Percentiles rank a stretch among this genome's conserved stretches.
Evolutionary conservation across 140 eudicot species (phyloP).

Genomic region (Anethum foeniculum): DNA sequence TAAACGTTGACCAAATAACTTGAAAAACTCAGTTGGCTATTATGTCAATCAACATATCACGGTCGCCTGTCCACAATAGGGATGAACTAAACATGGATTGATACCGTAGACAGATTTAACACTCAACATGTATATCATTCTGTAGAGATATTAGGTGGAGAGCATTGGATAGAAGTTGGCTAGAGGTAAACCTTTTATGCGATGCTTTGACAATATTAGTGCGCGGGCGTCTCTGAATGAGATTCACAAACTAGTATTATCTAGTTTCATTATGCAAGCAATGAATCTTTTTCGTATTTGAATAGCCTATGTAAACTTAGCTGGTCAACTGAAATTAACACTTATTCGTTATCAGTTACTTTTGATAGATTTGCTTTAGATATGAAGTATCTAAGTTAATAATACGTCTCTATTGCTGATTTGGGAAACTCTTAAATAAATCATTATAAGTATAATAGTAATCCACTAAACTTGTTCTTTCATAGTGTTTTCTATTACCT

Average conservation of each 20-base stretch:
- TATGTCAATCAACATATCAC: background rate
- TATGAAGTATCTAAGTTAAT: background rate
- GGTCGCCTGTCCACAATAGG: background rate
- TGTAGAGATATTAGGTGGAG: background rate
- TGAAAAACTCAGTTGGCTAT: background rate
- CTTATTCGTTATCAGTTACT: background rate
- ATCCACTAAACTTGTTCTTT: too few species aligned
- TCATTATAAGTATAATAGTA: too few species aligned
- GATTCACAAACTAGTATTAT: background rate
- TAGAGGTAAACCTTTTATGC: background rate
- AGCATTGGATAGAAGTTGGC: background rate
- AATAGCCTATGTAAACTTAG: background rate
- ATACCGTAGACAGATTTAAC: background rate
- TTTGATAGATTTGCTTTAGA: background rate
- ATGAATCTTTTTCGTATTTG: background rate
- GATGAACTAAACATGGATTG: background rate
- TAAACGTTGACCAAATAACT: background rate
- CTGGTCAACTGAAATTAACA: background rate
- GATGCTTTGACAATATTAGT: background rate
- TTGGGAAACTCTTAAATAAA: background rate
- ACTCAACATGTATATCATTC: background rate
- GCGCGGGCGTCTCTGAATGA: background rate
- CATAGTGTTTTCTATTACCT: too few species aligned
- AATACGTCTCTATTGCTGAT: background rate
- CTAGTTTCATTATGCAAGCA: background rate